Evolutionary conservation across 1,284 basidiomycete genomes (phyloP).

Genomic region (Ustanciosporium gigantosporum): DNA sequence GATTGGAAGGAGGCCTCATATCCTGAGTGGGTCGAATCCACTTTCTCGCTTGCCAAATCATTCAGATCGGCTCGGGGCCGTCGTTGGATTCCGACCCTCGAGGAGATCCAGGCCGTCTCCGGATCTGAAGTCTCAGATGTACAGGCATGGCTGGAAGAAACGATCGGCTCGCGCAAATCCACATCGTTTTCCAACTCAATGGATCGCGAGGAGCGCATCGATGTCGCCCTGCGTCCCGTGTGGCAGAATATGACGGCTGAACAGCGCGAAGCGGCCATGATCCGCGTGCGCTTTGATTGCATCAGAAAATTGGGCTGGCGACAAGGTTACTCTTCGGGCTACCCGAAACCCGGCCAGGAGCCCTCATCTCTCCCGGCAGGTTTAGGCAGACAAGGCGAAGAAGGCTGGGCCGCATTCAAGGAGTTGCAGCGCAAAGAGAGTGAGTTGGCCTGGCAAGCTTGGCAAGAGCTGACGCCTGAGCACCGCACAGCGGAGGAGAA

Average conservation of each 20-base stretch:
- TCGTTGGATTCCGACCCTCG: conserved; percentile 25
- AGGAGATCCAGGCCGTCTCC: conserved; percentile 5
- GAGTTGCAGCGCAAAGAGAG: conserved; percentile 34
- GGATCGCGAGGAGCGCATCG: conserved; percentile 36
- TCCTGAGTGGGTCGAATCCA: conserved; percentile 11
- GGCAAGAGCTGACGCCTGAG: conserved; percentile 33
- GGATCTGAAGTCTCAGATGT: conserved; percentile 9
- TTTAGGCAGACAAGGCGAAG: conserved; percentile 7
- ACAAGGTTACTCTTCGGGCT: conserved; percentile 55
- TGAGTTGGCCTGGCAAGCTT: conserved; percentile 46
- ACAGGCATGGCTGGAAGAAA: conserved; percentile 12
- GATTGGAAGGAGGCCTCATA: too few relatives aligned
- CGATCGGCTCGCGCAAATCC: neutral
- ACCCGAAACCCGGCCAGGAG: conserved; percentile 27
- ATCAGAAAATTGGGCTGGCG: conserved; percentile 56
- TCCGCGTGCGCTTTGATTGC: conserved; percentile 35
- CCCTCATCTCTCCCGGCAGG: conserved; percentile 13
- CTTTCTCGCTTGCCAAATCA: conserved; percentile 17
- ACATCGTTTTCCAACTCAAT: neutral
- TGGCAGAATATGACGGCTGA: conserved; percentile 28
- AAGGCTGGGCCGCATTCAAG: conserved; percentile 23
- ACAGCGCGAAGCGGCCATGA: conserved; percentile 21
- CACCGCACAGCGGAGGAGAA: conserved; percentile 43
- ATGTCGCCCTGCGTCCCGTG: conserved; percentile 26
- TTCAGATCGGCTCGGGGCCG: conserved; percentile 39